Conservation (phyloP, 2,329 filamentous ascomycete genomes). For the Fusarium austroafricanum region DNA sequence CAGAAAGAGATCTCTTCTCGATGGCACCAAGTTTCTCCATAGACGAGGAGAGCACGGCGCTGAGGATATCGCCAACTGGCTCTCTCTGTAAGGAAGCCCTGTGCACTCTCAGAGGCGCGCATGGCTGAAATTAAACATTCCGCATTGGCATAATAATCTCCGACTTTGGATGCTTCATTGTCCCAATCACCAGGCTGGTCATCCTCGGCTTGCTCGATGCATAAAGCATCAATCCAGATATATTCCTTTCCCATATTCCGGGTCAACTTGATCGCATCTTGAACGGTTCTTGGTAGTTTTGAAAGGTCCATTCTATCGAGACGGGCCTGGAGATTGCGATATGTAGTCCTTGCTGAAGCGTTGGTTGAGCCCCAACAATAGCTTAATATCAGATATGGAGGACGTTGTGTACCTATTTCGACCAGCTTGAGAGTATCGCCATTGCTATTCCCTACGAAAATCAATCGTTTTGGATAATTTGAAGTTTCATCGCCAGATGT, state of each 20-base stretch:
- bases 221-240: background rate
- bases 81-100: background rate
- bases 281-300: background rate
- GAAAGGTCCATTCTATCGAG: background rate
- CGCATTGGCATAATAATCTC: background rate
- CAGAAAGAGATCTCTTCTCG: background rate
- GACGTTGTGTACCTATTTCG: background rate
- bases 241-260: background rate
- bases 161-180: background rate
- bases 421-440: background rate
- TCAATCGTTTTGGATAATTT: background rate
- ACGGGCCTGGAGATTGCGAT: background rate
- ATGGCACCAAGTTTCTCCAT: background rate
- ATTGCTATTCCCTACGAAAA: background rate
- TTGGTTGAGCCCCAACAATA: conserved; percentile 1
- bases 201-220: background rate
- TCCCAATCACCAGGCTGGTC: background rate
- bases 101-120: background rate
- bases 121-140: background rate
- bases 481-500: too few species aligned
- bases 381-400: background rate
- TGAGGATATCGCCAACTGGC: background rate
- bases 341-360: background rate
- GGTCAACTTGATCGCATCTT: background rate
- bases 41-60: background rate